phyloP scores from a whole-genome alignment of 2,329 filamentous ascomycete genomes.

The Colletotrichum chlorophyti region DNA sequence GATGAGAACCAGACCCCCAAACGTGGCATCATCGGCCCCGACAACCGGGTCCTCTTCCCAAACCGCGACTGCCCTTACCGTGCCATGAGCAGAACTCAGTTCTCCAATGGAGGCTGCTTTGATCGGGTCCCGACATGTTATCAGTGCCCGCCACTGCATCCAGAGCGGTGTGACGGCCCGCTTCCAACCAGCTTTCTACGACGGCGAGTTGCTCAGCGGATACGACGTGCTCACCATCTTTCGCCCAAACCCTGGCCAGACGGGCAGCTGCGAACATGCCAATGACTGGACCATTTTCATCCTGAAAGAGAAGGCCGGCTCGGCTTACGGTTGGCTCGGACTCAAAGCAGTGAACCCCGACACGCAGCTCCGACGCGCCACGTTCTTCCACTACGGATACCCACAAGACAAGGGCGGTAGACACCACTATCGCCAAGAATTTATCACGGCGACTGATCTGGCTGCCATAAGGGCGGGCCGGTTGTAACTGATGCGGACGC shows the following conservation, averaged over 20 bases:
- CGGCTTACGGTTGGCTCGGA: conserved; percentile 35
- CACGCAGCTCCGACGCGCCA: conserved; percentile 21
- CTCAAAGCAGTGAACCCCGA: conserved; percentile 28
- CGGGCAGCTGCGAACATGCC: conserved; percentile 18
- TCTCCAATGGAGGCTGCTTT: conserved; percentile 34
- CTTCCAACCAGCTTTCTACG: conserved; percentile 35
- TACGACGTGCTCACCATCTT: conserved; percentile 6
- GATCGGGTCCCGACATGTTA: conserved; percentile 37
- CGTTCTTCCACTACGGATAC: conserved; percentile 32
- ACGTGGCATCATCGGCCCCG: conserved; percentile 10
- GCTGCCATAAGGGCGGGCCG: conserved; percentile 11
- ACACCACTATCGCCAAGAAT: conserved; percentile 27
- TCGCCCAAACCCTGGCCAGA: conserved; percentile 7
- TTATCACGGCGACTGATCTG: conserved; percentile 15
- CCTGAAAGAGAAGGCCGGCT: conserved; percentile 34
- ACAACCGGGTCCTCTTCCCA: conserved; percentile 17
- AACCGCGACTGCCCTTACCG: conserved; percentile 21
- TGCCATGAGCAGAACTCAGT: conserved; percentile 31
- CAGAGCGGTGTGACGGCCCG: conserved; percentile 28
- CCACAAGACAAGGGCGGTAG: conserved; percentile 30
- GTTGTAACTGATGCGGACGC: conserved; percentile 17
- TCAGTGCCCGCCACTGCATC: conserved; percentile 36
- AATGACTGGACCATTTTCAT: conserved; percentile 37
- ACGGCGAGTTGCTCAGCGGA: conserved; percentile 29
- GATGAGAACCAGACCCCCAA: conserved; percentile 3